Base-by-base conservation (phyloP, 2,329 filamentous ascomycete species). In the Decorospora gaudefroyi region DNA sequence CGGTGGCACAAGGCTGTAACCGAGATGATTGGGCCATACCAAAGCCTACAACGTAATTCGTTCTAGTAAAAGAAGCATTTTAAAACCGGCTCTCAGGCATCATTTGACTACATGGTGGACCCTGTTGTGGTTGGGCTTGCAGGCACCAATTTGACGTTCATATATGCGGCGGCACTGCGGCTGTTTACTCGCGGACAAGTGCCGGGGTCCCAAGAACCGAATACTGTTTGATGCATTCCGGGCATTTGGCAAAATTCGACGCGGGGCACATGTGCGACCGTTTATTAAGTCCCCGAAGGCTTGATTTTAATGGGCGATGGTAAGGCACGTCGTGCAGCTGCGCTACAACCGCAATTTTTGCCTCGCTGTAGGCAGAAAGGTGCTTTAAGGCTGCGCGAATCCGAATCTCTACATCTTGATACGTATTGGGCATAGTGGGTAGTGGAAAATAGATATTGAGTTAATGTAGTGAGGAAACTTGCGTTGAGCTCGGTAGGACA, bases 181-280 rank as follows among this genome's bases (percentile, higher is more conserved):
- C 21, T 25, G 31, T 18, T 29, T 37, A 36, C 16, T 17, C 19
- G 46, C 31, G 15, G 38, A 12, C 16, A 37, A 37, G 30, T 43
- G 22, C 34, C 34, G 35, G 38, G 32, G 10, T 28, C n/a, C n/a
- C n/a, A n/a, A n/a, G n/a, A n/a, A 27, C 22, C 32, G 25, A 21
- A n/a, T 5, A 26, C n/a, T n/a, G n/a, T 22, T 13, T 30, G 19
- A 21, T 11, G 32, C 18, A 16, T 38, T 21, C 42, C 23, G 33
- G 41, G 28, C n/a, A 18, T 36, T 22, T 13, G 13, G 31, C 25
- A n/a, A 12, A n/a, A n/a, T n/a, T n/a, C n/a, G 15, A 35, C 19
- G 47, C 47, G 43, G 35, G 40, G 40, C 30, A 41, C 46, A 48
- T 44, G 52, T 28, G 33, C 40, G 35, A 42, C n/a, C 6, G 12